A percentile compares a stretch with the other conserved stretches of the same genome.
phyloP scores from a whole-genome alignment of 768 basidiomycete species.

The Neoboletus magnificus region DNA sequence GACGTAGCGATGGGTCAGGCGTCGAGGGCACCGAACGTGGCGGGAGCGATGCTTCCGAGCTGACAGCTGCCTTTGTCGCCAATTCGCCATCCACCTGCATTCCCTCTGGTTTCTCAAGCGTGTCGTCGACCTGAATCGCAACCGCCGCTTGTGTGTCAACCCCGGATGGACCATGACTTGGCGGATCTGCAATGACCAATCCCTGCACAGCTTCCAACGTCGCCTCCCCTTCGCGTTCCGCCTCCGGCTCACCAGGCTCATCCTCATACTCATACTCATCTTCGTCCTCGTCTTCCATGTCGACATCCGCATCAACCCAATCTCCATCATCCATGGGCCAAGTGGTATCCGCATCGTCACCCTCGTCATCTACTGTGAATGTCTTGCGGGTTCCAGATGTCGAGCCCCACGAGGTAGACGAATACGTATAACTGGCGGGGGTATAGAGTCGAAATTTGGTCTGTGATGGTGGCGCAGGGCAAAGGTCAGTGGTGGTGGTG shows the following conservation, averaged over 20 bases:
- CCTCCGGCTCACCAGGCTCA: slow-evolving; percentile 11
- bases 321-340: slow-evolving; percentile 25
- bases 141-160: background rate
- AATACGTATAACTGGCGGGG: slow-evolving; percentile 33
- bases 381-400: slow-evolving; percentile 9
- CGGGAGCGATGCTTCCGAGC: background rate
- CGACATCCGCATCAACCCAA: slow-evolving; percentile 26
- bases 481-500: background rate
- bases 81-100: background rate
- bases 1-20: background rate
- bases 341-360: slow-evolving; percentile 14
- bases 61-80: background rate
- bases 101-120: background rate
- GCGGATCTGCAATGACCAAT: slow-evolving; percentile 7
- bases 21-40: background rate
- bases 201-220: slow-evolving; percentile 14
- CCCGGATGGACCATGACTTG: background rate
- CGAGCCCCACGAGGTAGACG: slow-evolving; percentile 18
- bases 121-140: slow-evolving; percentile 4
- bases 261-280: slow-evolving; percentile 33
- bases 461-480: slow-evolving; percentile 5
- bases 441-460: slow-evolving; percentile 33
- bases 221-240: slow-evolving; percentile 15
- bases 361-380: slow-evolving; percentile 15
- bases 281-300: slow-evolving; percentile 33